These are phyloP conservation scores for Teratosphaeria nubilosa DNA, from an alignment of 2,329 filamentous ascomycete species.

Conservation along the genomic window DNA sequence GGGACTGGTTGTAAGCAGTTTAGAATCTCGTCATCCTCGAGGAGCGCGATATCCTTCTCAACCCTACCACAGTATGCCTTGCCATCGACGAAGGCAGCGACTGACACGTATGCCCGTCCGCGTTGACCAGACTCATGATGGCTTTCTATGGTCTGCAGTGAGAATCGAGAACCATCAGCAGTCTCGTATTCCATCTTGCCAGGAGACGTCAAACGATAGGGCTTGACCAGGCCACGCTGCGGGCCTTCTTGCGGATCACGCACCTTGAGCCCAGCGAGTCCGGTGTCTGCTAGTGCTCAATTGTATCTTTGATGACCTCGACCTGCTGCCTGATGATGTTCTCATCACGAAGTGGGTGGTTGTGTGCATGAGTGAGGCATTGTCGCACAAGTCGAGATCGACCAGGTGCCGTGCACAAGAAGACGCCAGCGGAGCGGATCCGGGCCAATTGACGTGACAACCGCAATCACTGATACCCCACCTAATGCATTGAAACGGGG, in stretches of 20 bases:
- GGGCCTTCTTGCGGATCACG: no score
- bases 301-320: background rate
- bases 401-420: background rate
- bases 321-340: background rate
- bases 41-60: constrained; percentile 7
- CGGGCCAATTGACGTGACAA: background rate
- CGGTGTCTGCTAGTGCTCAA: no score
- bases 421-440: background rate
- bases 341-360: background rate
- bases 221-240: no score
- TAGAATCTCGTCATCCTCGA: constrained; percentile 18
- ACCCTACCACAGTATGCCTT: constrained; percentile 16
- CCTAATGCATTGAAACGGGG: background rate
- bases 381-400: background rate
- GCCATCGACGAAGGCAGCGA: constrained; percentile 20
- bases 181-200: constrained; percentile 20
- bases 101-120: constrained; percentile 10
- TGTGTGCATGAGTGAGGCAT: background rate
- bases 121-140: constrained; percentile 1
- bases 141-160: constrained; percentile 13
- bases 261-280: no score
- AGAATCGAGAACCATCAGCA: constrained; percentile 20
- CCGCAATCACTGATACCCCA: background rate
- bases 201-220: no score
- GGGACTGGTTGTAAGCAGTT: constrained; percentile 16